Percentiles rank a stretch among this genome's conserved stretches.
These are phyloP conservation scores for Capsicum rhomboideum DNA, from an alignment of 257 asterid species.

Conservation along the genomic window DNA sequence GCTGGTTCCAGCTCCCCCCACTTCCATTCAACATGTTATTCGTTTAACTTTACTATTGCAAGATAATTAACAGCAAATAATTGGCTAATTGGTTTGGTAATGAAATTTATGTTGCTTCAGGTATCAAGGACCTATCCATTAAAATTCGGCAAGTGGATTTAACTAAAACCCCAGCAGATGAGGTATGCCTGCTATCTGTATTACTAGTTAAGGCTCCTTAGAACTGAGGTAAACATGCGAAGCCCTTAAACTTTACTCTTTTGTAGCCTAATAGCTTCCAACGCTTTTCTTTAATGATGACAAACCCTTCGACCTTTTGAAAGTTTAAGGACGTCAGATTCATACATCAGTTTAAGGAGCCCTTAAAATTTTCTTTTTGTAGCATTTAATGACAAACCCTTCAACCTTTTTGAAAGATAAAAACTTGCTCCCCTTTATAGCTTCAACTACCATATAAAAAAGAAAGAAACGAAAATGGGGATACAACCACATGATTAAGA, in stretches of 20 bases:
- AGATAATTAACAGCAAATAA: background rate
- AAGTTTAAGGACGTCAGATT: too few relatives aligned
- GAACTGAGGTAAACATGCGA: background rate
- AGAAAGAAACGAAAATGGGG: background rate
- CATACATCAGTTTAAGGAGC: too few relatives aligned
- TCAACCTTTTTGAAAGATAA: background rate
- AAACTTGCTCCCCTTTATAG: background rate
- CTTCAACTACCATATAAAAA: background rate
- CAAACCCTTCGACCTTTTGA: background rate
- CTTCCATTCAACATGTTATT: background rate
- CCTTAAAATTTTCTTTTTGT: too few relatives aligned
- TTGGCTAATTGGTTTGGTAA: background rate
- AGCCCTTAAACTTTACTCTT: background rate
- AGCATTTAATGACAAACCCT: too few relatives aligned
- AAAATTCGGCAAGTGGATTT: conserved; percentile 55
- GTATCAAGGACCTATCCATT: conserved; percentile 51
- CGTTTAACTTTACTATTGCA: background rate
- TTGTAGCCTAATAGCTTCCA: background rate
- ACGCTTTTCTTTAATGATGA: background rate
- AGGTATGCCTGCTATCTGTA: conserved; percentile 31
- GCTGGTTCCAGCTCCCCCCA: background rate
- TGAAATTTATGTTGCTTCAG: conserved; percentile 28
- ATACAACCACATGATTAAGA: background rate
- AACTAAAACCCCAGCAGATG: conserved; percentile 60
- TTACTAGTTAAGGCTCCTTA: background rate